Evolutionary conservation across 441 rosid species (phyloP).

Genomic region (Sinapis alba): DNA sequence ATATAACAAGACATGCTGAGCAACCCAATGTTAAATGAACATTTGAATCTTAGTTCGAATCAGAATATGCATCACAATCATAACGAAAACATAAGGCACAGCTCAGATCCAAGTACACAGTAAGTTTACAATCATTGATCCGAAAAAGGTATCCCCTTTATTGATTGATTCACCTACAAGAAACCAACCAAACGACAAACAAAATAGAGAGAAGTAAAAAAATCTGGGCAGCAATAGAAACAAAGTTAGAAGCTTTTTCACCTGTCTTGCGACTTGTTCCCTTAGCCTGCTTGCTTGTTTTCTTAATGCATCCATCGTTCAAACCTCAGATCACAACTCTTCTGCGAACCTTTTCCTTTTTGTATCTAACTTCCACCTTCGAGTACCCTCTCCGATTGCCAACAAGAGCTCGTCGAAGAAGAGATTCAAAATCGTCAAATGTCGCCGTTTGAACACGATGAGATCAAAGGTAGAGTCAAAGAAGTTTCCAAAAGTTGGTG

Average conservation of each 20-base stretch:
- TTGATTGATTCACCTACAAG: constrained; percentile 12
- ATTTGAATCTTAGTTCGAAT: too few relatives aligned
- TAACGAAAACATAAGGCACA: background rate
- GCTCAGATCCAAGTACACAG: constrained; percentile 28
- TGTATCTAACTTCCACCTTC: background rate
- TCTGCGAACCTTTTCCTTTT: background rate
- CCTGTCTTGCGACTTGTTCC: constrained; percentile 97
- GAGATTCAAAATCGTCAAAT: constrained; percentile 32
- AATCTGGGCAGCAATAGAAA: background rate
- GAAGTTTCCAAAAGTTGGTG: background rate
- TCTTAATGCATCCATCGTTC: constrained; percentile 83
- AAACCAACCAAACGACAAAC: background rate
- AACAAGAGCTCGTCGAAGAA: constrained; percentile 18
- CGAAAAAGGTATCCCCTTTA: constrained; percentile 5
- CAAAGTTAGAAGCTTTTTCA: constrained; percentile 39
- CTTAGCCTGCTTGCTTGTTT: constrained; percentile 91
- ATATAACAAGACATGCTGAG: background rate
- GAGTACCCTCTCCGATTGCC: background rate
- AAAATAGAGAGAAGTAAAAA: background rate
- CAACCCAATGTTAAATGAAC: background rate
- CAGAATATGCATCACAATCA: background rate
- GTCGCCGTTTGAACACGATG: constrained; percentile 10
- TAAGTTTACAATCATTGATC: background rate
- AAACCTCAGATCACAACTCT: constrained; percentile 11
- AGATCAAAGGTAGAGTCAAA: background rate